Base-by-base conservation (phyloP, 2,329 filamentous ascomycete species). In the Fusarium humuli region DNA sequence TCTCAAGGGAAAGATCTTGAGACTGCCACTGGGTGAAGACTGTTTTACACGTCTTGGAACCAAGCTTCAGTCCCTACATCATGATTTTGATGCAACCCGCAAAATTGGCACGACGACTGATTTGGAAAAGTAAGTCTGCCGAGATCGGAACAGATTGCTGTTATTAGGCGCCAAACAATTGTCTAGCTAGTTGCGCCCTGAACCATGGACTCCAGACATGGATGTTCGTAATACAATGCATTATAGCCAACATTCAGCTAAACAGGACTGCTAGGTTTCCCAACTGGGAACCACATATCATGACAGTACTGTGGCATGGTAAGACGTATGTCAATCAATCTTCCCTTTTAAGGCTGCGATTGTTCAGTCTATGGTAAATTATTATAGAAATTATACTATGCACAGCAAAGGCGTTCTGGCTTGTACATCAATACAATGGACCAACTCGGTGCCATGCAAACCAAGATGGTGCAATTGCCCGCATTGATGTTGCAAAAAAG, bases 21-120 rank as follows among this genome's bases (percentile, higher is more conserved):
- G 80, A 47, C 37, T 83, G 56, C 74, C 78, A 8, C 60, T 83
- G 6, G 81, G 80, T 1, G 71, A 69, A 20, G 81, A 83, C 71
- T 75, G 75, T 4, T 75, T 78, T 13, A 32, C 60, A 20, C 50
- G 66, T 9, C 73, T 81, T 20, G 70, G 73, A 53, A 59, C 54
- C 18, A 78, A 80, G 57, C 32, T 74, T 5, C 27, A 67, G 4
- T 57, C n/a, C 18, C 41, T 73, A 5, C 62, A 63, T 5, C 20
- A 49, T 4, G 73, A 75, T 23, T 3, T 73, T 13, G 62, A 75
- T 34, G 34, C 29, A 16, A 65, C 55, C 11, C 37, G 37, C 7
- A 60, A 55, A 27, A 56, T 74, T 25, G 70, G 72, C 1, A 34
- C 25, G 3, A 49, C 48, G 5, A 74, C 72, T 12, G 54, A 64